A percentile compares a stretch with the other conserved stretches of the same genome.
phyloP scores from a whole-genome alignment of 495 filamentous ascomycete genomes.

The Neurospora sp. region DNA sequence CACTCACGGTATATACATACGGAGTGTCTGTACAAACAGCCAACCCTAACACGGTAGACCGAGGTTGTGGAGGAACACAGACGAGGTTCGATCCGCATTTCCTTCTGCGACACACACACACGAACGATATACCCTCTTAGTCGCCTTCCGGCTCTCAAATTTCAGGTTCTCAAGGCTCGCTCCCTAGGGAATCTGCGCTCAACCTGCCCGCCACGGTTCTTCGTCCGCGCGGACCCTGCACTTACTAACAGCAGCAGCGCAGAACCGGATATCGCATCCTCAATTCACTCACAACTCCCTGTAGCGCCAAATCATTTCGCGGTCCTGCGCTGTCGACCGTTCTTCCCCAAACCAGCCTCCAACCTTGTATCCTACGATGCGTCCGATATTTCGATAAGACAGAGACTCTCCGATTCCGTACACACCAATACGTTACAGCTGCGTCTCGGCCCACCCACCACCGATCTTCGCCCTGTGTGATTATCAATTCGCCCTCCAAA shows the following conservation, averaged over 20 bases:
- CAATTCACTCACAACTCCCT: not conserved
- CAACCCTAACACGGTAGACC: not conserved
- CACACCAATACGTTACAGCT: not conserved
- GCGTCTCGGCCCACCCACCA: constrained; percentile 1
- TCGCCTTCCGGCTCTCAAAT: not conserved
- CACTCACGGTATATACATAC: not conserved
- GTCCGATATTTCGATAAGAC: not conserved
- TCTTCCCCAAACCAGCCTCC: not conserved
- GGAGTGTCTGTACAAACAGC: not conserved
- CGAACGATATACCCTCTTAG: not conserved
- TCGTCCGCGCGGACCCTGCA: not conserved
- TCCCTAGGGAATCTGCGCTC: not conserved
- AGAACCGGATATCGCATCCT: not conserved
- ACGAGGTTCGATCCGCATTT: not conserved
- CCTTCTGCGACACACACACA: not conserved
- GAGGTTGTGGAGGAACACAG: not conserved
- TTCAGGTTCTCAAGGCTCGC: not conserved
- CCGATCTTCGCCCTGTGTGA: not conserved
- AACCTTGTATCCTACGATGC: not conserved
- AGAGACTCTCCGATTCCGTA: not conserved
- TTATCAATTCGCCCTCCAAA: not conserved
- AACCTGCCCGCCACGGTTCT: not conserved
- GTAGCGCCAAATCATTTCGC: not conserved
- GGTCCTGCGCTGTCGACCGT: not conserved
- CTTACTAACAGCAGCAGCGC: not conserved